Evolutionary conservation across 2,329 filamentous ascomycete species (phyloP).

Genomic region (Neocucurbitaria cava): DNA sequence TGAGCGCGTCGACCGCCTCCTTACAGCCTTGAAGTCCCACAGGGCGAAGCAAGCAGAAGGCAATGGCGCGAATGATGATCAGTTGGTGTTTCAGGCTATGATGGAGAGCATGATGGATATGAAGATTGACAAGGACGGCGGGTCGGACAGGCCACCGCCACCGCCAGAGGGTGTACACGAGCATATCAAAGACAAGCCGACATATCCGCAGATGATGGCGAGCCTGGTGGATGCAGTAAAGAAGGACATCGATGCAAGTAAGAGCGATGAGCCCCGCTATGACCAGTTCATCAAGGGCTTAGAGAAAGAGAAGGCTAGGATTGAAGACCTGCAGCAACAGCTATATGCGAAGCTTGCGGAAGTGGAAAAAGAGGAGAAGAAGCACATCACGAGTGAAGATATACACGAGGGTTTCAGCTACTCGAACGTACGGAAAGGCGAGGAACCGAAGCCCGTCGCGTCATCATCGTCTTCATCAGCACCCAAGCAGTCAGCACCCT

Average conservation of each 20-base stretch:
- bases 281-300: constrained; percentile 81
- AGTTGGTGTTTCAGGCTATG: constrained; percentile 87
- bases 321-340: constrained; percentile 78
- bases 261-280: constrained; percentile 71
- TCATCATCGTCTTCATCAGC: constrained; percentile 33
- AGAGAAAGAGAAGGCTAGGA: constrained; percentile 76
- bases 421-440: constrained; percentile 69
- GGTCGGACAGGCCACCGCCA: constrained; percentile 67
- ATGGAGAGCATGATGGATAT: constrained; percentile 76
- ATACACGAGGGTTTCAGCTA: constrained; percentile 91
- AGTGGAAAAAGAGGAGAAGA: constrained; percentile 82
- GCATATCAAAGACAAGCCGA: constrained; percentile 75
- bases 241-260: constrained; percentile 76
- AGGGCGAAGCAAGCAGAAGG: constrained; percentile 56
- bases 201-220: constrained; percentile 98
- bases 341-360: constrained; percentile 76
- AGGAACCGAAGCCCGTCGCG: constrained; percentile 26
- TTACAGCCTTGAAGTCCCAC: constrained; percentile 77
- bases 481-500: constrained; percentile 26
- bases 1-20: constrained; percentile 79
- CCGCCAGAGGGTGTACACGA: constrained; percentile 81
- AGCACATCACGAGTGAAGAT: constrained; percentile 92
- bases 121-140: constrained; percentile 55
- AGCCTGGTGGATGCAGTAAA: constrained; percentile 94
- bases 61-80: constrained; percentile 61